Base-by-base conservation (phyloP, 139 green algal species). In the Edaphochlamys debaryana region DNA sequence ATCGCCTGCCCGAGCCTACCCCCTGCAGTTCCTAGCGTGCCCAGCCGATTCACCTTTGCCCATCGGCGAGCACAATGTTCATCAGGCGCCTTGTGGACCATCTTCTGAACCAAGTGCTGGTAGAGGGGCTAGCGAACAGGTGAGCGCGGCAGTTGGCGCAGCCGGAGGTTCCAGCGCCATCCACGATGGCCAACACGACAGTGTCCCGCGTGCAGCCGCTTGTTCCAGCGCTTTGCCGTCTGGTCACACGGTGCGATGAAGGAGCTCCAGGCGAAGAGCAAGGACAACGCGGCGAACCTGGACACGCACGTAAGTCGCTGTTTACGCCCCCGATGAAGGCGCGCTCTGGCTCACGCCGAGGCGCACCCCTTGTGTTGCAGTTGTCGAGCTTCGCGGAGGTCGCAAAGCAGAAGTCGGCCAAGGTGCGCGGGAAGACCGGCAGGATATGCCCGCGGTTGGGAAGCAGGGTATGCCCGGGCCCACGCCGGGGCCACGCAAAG, bases 81-180 rank as follows among this genome's bases (percentile, higher is more conserved):
- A 67, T 88, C 32, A 81, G 74, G 8, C 74, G 80, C 11, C 38
- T 89, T 0, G 63, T 89, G 6, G 86, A 89, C 45, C 86, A 89
- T 36, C 64, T 89, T 8, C 45, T 89, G 25, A 89, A 89, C 50
- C 79, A 89, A n/a, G 86, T 89, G 1, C 56, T 89, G 4, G 86
- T 89, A 38, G 79, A 89, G 58, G 58, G 67, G 0, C 74, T 89
- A 48, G 79, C 86, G 13, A 89, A 88, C 78, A 88, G 78, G 84
- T 88, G 29, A 19, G 67, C n/a, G n/a, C n/a, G n/a, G n/a, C n/a
- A n/a, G 50, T 20, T 15, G n/a, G n/a, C n/a, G n/a, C n/a, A 58
- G 50, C 50, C 50, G 17, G 17, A 25, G 20, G 50, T 15, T 58
- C 17, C 20, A 25, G 50, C 50, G 50, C 50, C 37, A 64, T 13